Base-by-base conservation (phyloP, 352 stramenopile genomes). In the Thalassiosira sp. region DNA sequence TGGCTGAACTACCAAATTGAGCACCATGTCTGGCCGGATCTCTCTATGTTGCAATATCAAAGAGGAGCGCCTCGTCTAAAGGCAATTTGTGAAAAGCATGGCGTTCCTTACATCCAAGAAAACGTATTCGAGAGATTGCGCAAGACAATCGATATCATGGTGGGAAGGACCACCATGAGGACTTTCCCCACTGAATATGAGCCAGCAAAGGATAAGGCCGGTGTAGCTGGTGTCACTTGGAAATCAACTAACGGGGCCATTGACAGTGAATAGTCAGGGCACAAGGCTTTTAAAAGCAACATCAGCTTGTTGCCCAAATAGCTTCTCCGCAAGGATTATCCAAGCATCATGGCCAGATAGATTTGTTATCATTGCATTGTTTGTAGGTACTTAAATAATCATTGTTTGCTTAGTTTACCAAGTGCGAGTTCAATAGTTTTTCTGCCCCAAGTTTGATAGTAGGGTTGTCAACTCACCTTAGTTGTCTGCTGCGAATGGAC, bases 71-170 rank as follows among this genome's bases (percentile, higher is more conserved):
- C 84, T n/a, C 37, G 65, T 5, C 63, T 92, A 22, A 76, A 89
- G 60, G 72, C 67, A 24, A 89, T 92, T 62, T 92, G 87, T 63
- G 43, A 77, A 5, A 81, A 71, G 20, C 72, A 92, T 51, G 78
- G 81, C 15, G 81, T 91, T 5, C 87, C 87, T 40, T 92, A 90
- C 61, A 66, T 91, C 0, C 72, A 92, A 62, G 22, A 92, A 45
- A 91, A 69, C 60, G 83, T 89, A 0, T 90, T 86, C 45, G 48
- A 16, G 31, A 62, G 87, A 49, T 46, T 91, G 16, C 66, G 76
- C 40, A 92, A 91, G 65, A 91, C 85, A 2, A 58, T 89, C 1
- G 74, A 91, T 46, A 89, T 91, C 49, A 89, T 93, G 72, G 78
- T 91, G 13, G 87, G 87, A 35, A 82, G 80, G 11, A 72, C 54